Evolutionary conservation across 73 alveolate genomes (phyloP), one percentile per base, ranked within the genome.

Genomic region (Breviolum minutum): DNA sequence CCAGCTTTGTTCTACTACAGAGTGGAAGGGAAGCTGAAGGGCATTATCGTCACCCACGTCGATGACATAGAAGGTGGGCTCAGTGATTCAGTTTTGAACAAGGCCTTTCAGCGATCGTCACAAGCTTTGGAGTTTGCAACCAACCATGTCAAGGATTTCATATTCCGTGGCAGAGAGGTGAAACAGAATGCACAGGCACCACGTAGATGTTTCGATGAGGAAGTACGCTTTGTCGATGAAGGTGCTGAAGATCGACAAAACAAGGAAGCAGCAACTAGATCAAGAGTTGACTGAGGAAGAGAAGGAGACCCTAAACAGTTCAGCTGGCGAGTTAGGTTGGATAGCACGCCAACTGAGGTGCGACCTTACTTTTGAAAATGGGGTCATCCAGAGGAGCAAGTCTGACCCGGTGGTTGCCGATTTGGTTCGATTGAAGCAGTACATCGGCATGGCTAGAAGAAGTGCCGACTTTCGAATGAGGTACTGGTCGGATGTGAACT

Each of bases 121-220:
- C 62, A 0, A 14, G 79, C 79, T 20, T 17, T 62, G 94, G 94
- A 85, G 77, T 85, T 61, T 13, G 94, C 94, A 0, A 85, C 77
- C 13, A 85, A 85, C 79, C 94, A 62, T 27, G 76, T 85, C 63
- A 85, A 60, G 27, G 94, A 85, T 1, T 85, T 85, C 69, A 40
- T 85, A 2, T 85, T 85, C 17, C 76, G 94, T 0, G 94, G 94
- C 2, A 5, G 94, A 20, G 94, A 85, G 12, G 20, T 85, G 48
- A 85, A 61, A 27, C 94, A 85, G 74, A 48, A 10, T 1, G 79
- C 14, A 0, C 54, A 62, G 4, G 4, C 79, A 61, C 5, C 76
- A 62, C 63, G n/a, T 85, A 0, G 94, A 85, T 13, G 77, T 85
- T 3, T 26, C 63, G 13, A 85, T 85, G 94, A 24, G 94, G 17